Base-by-base conservation (phyloP, 176 grass and related monocot species). In the Avena atlantica region DNA sequence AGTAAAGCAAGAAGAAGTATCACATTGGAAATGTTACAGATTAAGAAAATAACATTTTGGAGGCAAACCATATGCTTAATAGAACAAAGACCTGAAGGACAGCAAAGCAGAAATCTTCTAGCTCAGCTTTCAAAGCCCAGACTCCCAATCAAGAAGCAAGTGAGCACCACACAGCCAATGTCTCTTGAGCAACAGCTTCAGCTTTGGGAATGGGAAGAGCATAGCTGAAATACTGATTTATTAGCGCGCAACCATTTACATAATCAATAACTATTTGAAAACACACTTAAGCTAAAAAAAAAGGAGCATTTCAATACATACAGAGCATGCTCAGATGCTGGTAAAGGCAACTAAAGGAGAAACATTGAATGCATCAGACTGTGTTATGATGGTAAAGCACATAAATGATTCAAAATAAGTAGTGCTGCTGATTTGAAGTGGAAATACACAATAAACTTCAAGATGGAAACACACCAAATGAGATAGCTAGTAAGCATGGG, bases 21-120 rank as follows among this genome's bases (percentile, higher is more conserved):
- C 29, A 70, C 70, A 78, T 14, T 37, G 24, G 19, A 53, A 51
- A 73, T 74, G 80, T 25, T 69, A 83, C 48, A 44, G 31, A 48
- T 49, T 11, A 86, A 69, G 50, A 65, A 57, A 82, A 25, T 67
- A 83, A 80, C 20, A 59, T 81, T 74, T 23, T 17, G 15, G 14
- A 66, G 79, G 14, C 34, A 85, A 61, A 29, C 7, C 29, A 59
- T 71, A 79, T 81, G 48, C 64, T 82, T 27, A 70, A 78, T 77
- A 76, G 49, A 83, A 84, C 79, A 80, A 86, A 87, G 74, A 98
- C 96, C 93, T 98, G 87, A 88, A 98, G 92, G 76, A 98, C 96
- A 70, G 96, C 93, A 94, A 98, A 98, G 80, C 96, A 98, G 84
- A 98, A 92, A 89, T 98, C 96, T 91, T 98, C 96, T 57, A 98